phyloP scores from a whole-genome alignment of 106 monocot species.

The Hemerocallis citrina region DNA sequence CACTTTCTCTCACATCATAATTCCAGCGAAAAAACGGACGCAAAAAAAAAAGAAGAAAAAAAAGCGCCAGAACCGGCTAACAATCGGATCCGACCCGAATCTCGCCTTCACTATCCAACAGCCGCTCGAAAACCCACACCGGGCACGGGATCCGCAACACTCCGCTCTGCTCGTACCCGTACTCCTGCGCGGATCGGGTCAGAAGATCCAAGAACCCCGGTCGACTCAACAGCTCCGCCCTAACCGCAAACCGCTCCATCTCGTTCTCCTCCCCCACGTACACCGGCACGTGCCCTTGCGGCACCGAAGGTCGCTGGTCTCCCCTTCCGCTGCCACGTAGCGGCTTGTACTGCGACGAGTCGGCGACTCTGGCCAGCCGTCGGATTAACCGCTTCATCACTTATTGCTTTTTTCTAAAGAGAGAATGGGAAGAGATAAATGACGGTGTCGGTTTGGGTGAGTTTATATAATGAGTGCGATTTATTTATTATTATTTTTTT shows the following conservation, averaged over 20 bases:
- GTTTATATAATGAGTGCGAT: neutral
- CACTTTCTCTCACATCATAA: too few relatives aligned
- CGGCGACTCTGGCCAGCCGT: conserved; percentile 20
- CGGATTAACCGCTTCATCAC: conserved; percentile 35
- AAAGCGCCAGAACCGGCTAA: too few relatives aligned
- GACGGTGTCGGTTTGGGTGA: neutral
- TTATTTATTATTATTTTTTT: too few relatives aligned
- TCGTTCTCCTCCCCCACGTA: conserved; percentile 23
- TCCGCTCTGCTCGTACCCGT: conserved; percentile 37
- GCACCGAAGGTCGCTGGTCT: neutral
- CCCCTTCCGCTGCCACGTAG: neutral
- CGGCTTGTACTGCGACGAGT: conserved; percentile 11
- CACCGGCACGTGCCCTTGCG: conserved; percentile 34
- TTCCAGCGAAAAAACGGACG: too few relatives aligned
- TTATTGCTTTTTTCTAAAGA: neutral
- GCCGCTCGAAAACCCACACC: conserved; percentile 13
- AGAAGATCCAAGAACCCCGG: conserved; percentile 31
- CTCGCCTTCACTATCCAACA: too few relatives aligned
- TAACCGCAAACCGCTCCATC: conserved; percentile 25
- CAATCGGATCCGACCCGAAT: too few relatives aligned
- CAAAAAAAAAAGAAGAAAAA: too few relatives aligned
- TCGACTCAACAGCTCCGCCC: conserved; percentile 17
- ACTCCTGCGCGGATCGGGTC: conserved; percentile 30
- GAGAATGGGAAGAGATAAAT: neutral
- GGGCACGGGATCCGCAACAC: conserved; percentile 34